Evolutionary conservation across 1,284 basidiomycete genomes (phyloP).

Genomic region (Ganoderma boninense): DNA sequence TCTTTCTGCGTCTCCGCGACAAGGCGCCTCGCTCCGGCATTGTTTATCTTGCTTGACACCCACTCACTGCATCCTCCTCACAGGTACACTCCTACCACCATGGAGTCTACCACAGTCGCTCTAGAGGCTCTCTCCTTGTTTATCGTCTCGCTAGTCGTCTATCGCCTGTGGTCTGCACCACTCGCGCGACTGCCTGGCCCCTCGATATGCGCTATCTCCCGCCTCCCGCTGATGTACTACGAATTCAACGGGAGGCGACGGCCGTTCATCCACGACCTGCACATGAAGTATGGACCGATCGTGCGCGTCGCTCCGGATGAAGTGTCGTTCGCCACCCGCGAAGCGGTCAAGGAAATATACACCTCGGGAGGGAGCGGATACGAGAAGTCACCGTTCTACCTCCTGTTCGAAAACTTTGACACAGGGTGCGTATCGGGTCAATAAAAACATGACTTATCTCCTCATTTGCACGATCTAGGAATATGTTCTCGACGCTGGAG

Average conservation of each 20-base stretch:
- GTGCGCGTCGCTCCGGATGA: constrained; percentile 42
- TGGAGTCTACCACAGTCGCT: background rate
- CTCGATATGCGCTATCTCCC: constrained; percentile 31
- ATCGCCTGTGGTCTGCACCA: constrained; percentile 33
- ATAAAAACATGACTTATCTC: background rate
- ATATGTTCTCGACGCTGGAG: constrained; percentile 37
- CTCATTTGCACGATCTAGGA: constrained; percentile 19
- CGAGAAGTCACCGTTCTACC: constrained; percentile 36
- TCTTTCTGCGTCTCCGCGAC: too few species aligned
- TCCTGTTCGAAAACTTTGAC: constrained; percentile 32
- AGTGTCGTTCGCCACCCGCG: constrained; percentile 37
- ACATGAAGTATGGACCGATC: constrained; percentile 37
- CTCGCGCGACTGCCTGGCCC: constrained; percentile 38
- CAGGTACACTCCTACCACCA: background rate
- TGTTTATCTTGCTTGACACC: background rate
- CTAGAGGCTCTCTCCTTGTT: constrained; percentile 1
- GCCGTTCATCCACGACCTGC: constrained; percentile 35
- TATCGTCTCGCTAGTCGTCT: constrained; percentile 4
- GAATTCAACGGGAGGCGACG: constrained; percentile 30
- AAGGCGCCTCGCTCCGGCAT: background rate
- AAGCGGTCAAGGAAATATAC: constrained; percentile 39
- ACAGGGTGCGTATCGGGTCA: constrained; percentile 19
- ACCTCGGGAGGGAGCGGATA: constrained; percentile 37
- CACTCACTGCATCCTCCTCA: background rate
- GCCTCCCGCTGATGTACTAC: constrained; percentile 37